phyloP scores from a whole-genome alignment of 2,329 filamentous ascomycete genomes.

The Colletotrichum viniferum region DNA sequence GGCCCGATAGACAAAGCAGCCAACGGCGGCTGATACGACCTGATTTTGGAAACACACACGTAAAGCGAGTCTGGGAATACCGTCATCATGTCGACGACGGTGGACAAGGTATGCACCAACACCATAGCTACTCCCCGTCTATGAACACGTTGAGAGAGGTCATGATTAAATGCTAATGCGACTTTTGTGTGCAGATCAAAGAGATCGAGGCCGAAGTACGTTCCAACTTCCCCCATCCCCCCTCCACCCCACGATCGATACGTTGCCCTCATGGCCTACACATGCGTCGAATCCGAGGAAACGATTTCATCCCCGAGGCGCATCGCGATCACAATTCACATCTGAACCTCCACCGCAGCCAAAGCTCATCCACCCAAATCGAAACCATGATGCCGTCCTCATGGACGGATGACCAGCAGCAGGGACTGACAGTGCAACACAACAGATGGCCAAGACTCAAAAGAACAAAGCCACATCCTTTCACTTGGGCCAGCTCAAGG shows the following conservation, averaged over 20 bases:
- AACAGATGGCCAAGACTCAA: slow-evolving; percentile 90
- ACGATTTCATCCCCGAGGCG: not conserved
- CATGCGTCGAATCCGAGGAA: not conserved
- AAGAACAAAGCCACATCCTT: slow-evolving; percentile 97
- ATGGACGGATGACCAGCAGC: not conserved
- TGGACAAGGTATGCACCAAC: slow-evolving; percentile 78
- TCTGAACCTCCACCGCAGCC: not conserved
- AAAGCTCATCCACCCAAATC: not conserved
- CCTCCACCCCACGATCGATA: not conserved
- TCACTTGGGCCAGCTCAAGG: slow-evolving; percentile 95
- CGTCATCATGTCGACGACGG: slow-evolving; percentile 88
- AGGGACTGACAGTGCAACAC: not conserved
- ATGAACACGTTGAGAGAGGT: not conserved
- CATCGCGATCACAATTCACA: not conserved
- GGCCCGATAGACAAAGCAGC: not conserved
- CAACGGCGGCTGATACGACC: not conserved
- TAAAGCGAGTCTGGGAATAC: slow-evolving; percentile 10
- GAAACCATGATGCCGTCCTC: not conserved
- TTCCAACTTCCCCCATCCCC: slow-evolving; percentile 25
- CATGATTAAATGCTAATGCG: slow-evolving; percentile 33
- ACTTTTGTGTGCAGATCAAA: slow-evolving; percentile 73
- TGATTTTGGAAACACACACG: not conserved
- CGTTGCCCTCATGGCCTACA: not conserved
- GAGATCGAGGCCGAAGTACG: slow-evolving; percentile 92
- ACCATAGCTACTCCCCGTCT: not conserved